Percentiles rank a stretch among this genome's conserved stretches.
phyloP scores from a whole-genome alignment of 2,329 filamentous ascomycete species.

The Zymoseptoria brevis region DNA sequence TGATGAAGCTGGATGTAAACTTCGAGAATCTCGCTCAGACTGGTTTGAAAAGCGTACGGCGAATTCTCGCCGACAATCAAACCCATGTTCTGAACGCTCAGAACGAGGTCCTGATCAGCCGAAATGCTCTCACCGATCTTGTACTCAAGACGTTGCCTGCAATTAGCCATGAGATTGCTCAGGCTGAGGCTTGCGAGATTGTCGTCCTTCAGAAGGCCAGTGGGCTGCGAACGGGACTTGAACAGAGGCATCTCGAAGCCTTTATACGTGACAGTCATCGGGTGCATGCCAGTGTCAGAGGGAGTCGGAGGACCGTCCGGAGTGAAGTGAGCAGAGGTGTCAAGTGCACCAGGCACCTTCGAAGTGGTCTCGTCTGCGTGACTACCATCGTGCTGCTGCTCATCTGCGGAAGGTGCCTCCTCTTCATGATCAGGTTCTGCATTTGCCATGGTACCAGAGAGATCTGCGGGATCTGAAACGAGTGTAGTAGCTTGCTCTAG shows the following conservation, averaged over 20 bases:
- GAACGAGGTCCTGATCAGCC: slow-evolving; percentile 49
- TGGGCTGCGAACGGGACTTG: slow-evolving; percentile 46
- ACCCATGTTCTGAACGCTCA: slow-evolving; percentile 48
- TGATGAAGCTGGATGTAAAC: slow-evolving; percentile 51
- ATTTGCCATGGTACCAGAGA: not conserved
- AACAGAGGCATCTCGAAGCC: slow-evolving; percentile 52
- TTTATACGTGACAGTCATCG: slow-evolving; percentile 49
- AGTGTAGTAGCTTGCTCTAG: not conserved
- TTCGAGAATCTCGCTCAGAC: slow-evolving; percentile 50
- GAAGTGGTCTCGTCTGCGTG: slow-evolving; percentile 2
- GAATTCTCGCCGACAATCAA: slow-evolving; percentile 52
- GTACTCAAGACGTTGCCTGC: slow-evolving; percentile 41
- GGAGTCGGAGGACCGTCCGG: slow-evolving; percentile 26
- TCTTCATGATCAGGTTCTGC: not conserved
- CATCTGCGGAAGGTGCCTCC: not conserved
- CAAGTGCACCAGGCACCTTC: slow-evolving; percentile 8
- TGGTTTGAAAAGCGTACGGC: slow-evolving; percentile 40
- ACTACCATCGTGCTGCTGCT: not conserved
- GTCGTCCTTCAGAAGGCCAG: slow-evolving; percentile 50
- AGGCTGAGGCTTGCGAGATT: slow-evolving; percentile 47
- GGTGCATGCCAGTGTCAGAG: slow-evolving; percentile 34
- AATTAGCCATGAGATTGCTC: slow-evolving; percentile 44
- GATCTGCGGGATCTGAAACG: not conserved
- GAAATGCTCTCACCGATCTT: slow-evolving; percentile 47
- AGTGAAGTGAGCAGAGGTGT: slow-evolving; percentile 5